These are phyloP conservation scores for Aspergillus arachidicola DNA, from an alignment of 2,329 filamentous ascomycete species.

Conservation along the genomic window DNA sequence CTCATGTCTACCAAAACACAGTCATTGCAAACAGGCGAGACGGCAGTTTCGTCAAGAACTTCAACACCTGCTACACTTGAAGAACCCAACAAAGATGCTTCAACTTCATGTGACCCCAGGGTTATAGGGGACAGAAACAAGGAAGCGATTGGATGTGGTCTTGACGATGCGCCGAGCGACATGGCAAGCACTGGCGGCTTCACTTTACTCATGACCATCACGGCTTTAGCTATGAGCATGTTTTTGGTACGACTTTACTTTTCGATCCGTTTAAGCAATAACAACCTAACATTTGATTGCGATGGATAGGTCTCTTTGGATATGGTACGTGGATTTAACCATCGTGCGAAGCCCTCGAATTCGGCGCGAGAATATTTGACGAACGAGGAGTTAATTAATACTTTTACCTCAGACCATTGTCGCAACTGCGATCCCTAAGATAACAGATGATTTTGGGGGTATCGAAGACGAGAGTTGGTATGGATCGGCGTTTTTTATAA, in stretches of 20 bases:
- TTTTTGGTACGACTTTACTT: neutral
- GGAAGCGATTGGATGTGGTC: neutral
- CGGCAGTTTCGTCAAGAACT: neutral
- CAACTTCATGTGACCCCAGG: neutral
- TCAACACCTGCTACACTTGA: neutral
- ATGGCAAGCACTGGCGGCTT: neutral
- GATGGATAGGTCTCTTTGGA: neutral
- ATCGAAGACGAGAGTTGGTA: constrained; percentile 46
- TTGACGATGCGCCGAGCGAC: neutral
- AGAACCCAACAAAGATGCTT: neutral
- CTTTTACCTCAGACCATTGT: constrained; percentile 17
- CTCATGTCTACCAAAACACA: neutral
- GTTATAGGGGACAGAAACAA: neutral
- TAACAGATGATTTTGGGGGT: constrained; percentile 45
- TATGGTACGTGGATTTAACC: neutral
- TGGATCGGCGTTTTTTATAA: constrained; percentile 47
- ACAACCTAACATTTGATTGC: neutral
- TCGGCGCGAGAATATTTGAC: neutral
- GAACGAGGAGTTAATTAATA: neutral
- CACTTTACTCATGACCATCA: neutral
- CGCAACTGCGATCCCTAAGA: constrained; percentile 38
- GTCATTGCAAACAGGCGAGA: neutral
- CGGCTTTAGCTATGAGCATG: neutral
- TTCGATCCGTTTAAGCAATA: neutral
- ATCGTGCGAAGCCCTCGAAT: neutral